These are phyloP conservation scores for Cicer judaicum DNA, from an alignment of 306 rosid genomes.

Conservation along the genomic window DNA sequence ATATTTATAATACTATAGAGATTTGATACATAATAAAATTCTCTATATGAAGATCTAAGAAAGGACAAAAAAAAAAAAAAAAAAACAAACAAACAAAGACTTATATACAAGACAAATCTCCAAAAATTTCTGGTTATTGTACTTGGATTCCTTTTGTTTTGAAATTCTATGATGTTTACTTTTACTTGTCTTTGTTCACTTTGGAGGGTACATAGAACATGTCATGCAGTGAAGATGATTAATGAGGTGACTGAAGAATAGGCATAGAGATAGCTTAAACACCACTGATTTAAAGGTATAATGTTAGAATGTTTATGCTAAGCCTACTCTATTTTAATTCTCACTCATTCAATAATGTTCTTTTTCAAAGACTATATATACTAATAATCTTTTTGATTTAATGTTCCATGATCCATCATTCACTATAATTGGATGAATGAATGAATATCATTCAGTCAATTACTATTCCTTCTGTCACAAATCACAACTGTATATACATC, in stretches of 20 bases:
- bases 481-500: neutral
- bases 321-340: slow-evolving; percentile 25
- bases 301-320: slow-evolving; percentile 36
- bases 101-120: slow-evolving; percentile 31
- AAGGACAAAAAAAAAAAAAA: slow-evolving; percentile 11
- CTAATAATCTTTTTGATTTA: slow-evolving; percentile 13
- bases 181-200: slow-evolving; percentile 42
- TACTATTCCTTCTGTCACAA: slow-evolving; percentile 14
- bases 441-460: neutral
- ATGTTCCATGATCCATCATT: slow-evolving; percentile 16
- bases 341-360: slow-evolving; percentile 45
- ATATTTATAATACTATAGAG: neutral
- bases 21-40: slow-evolving; percentile 7
- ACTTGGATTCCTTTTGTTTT: slow-evolving; percentile 21
- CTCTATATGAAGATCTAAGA: slow-evolving; percentile 8
- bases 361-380: neutral
- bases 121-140: slow-evolving; percentile 33
- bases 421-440: neutral
- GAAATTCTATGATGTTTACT: slow-evolving; percentile 46
- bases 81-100: neutral
- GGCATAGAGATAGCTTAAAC: slow-evolving; percentile 42
- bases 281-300: slow-evolving; percentile 43
- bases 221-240: slow-evolving; percentile 43
- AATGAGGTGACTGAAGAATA: slow-evolving; percentile 39
- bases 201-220: slow-evolving; percentile 44